phyloP scores from a whole-genome alignment of 78 protist species.

The Anaeramoeba flamelloides region DNA sequence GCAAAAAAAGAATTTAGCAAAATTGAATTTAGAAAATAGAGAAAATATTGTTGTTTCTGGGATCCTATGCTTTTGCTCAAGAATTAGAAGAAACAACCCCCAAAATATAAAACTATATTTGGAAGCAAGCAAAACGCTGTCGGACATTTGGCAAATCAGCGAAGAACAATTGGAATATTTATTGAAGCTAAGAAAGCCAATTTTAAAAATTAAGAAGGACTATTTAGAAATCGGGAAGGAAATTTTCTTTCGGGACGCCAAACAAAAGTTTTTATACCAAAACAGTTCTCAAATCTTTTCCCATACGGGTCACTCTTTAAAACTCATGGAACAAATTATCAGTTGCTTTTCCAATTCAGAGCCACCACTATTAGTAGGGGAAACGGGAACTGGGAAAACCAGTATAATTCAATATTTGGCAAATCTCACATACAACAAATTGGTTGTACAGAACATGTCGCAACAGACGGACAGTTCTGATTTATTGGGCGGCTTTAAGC shows the following conservation, averaged over 20 bases:
- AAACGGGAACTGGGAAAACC: conserved; percentile 94
- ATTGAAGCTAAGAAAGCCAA: not conserved
- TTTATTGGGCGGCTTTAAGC: conserved; percentile 93
- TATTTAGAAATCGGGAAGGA: not conserved
- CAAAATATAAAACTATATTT: too few relatives aligned
- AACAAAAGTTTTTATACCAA: not conserved
- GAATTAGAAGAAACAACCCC: not conserved
- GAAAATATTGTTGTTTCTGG: not conserved
- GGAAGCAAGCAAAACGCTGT: not conserved
- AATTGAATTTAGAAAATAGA: not conserved
- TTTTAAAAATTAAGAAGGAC: not conserved
- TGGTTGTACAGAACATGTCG: conserved; percentile 66
- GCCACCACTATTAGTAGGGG: conserved; percentile 33
- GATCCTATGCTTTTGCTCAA: not conserved
- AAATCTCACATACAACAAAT: conserved; percentile 22
- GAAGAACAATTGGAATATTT: not conserved
- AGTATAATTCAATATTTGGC: conserved; percentile 81
- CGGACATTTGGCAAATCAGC: not conserved
- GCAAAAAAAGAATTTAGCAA: not conserved
- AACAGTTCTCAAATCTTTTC: conserved; percentile 28
- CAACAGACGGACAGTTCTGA: conserved; percentile 88
- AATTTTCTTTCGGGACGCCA: not conserved
- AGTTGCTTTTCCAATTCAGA: not conserved
- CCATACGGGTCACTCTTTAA: conserved; percentile 39
- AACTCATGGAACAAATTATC: conserved; percentile 58